These are phyloP conservation scores for Bromus sterilis DNA, from an alignment of 176 grass and related monocot species.

Conservation along the genomic window DNA sequence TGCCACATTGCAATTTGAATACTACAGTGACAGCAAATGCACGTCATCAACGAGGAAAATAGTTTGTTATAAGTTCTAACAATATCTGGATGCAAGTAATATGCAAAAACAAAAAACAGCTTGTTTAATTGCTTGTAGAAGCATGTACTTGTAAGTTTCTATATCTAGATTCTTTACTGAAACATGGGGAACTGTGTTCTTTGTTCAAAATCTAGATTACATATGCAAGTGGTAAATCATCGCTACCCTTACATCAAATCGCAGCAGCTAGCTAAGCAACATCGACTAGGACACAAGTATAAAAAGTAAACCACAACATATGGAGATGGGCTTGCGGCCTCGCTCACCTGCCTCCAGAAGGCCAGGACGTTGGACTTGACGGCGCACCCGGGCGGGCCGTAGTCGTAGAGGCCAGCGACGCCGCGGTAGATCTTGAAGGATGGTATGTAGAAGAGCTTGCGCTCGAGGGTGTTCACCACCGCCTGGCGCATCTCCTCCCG, in stretches of 20 bases:
- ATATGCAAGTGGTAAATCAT: neutral
- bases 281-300: neutral
- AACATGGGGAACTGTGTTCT: neutral
- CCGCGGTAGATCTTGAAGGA: slow-evolving; percentile 89
- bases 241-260: neutral
- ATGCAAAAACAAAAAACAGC: neutral
- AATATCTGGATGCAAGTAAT: neutral
- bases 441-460: slow-evolving; percentile 75
- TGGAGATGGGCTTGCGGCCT: neutral
- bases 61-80: neutral
- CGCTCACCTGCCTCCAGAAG: slow-evolving; percentile 77
- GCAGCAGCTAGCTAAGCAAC: no score
- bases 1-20: neutral
- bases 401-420: slow-evolving; percentile 79
- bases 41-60: neutral
- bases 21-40: neutral
- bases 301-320: neutral
- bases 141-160: neutral
- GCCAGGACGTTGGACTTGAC: slow-evolving; percentile 73
- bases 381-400: slow-evolving; percentile 70
- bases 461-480: slow-evolving; percentile 73
- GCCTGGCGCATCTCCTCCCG: slow-evolving; percentile 63
- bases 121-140: neutral
- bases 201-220: neutral
- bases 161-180: neutral